These are phyloP conservation scores for Cladochytrium replicatum DNA, from an alignment of 192 early-diverging fungal genomes.

Conservation along the genomic window DNA sequence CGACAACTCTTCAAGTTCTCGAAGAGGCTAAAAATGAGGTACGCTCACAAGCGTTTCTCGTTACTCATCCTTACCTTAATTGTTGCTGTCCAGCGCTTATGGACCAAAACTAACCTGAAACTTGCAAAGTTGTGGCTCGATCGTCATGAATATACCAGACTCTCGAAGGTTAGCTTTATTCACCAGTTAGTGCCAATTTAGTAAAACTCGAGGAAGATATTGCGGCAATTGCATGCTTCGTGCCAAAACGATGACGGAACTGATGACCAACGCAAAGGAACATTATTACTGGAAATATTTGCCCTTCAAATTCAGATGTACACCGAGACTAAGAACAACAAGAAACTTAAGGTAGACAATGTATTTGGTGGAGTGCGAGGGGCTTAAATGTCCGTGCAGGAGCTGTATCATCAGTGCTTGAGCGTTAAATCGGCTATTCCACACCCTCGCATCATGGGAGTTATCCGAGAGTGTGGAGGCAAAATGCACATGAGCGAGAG, in stretches of 20 bases:
- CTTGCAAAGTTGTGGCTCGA: slow-evolving; percentile 77
- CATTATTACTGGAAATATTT: slow-evolving; percentile 84
- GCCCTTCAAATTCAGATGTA: slow-evolving; percentile 97
- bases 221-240: slow-evolving; percentile 59
- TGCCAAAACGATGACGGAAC: slow-evolving; percentile 73
- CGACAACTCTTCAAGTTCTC: slow-evolving; percentile 58
- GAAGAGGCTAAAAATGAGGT: slow-evolving; percentile 78
- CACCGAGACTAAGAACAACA: slow-evolving; percentile 73
- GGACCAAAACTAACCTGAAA: slow-evolving; percentile 81
- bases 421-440: slow-evolving; percentile 88
- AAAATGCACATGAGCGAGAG: slow-evolving; percentile 97
- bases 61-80: no score
- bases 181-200: not conserved
- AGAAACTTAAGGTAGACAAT: slow-evolving; percentile 67
- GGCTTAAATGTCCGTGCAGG: slow-evolving; percentile 20
- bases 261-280: slow-evolving; percentile 85
- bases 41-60: not conserved
- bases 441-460: slow-evolving; percentile 92
- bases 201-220: slow-evolving; percentile 37
- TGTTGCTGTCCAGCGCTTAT: slow-evolving; percentile 48
- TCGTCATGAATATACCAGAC: slow-evolving; percentile 60
- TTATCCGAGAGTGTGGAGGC: slow-evolving; percentile 93
- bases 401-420: slow-evolving; percentile 78
- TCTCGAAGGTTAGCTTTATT: slow-evolving; percentile 48
- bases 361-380: not conserved